Base-by-base conservation (phyloP, 805 yeast genomes). In the Sporopachydermia lactativora region DNA sequence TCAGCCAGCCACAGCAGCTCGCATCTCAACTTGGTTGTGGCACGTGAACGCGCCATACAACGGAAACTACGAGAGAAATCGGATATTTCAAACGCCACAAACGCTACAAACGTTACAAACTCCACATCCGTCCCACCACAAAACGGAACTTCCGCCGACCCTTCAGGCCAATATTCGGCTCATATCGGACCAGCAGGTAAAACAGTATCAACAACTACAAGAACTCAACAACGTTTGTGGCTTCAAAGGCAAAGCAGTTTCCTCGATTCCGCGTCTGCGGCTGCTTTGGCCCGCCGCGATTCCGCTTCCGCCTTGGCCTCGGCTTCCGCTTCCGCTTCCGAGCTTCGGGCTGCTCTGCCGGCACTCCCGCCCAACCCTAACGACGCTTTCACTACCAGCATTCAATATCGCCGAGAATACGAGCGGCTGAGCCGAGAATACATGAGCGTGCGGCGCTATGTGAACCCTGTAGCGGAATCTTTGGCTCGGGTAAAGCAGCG, bases 201-300 rank as follows among this genome's bases (percentile, higher is more conserved):
- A 46, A 45, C 52, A 44, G 28, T 43, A 42, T 44, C 46, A 40
- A 3, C 46, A 53, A 3, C 60, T 57, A 40, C 83, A 1, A 66
- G 95, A 59, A 82, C 94, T 0, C 95, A 84, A 52, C 92, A 81
- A 52, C 71, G 77, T 46, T 66, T 85, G 40, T 83, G 94, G 94
- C 61, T 84, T 24, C 94, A 81, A 55, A 65, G 89, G 47, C 89
- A 81, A 48, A 78, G 73, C 49, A 75, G 83, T 2, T 61, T 80
- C 35, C 61, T 78, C 60, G 88, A n/a, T n/a, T n/a, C n/a, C n/a
- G n/a, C n/a, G n/a, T n/a, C n/a, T n/a, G n/a, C n/a, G n/a, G n/a
- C n/a, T n/a, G n/a, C n/a, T n/a, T n/a, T n/a, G n/a, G n/a, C n/a
- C n/a, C n/a, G n/a, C n/a, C n/a, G n/a, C n/a, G n/a, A n/a, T n/a